A percentile compares a stretch with the other conserved stretches of the same genome.
These are phyloP conservation scores for Arachis stenosperma DNA, from an alignment of 306 rosid species.

Conservation along the genomic window DNA sequence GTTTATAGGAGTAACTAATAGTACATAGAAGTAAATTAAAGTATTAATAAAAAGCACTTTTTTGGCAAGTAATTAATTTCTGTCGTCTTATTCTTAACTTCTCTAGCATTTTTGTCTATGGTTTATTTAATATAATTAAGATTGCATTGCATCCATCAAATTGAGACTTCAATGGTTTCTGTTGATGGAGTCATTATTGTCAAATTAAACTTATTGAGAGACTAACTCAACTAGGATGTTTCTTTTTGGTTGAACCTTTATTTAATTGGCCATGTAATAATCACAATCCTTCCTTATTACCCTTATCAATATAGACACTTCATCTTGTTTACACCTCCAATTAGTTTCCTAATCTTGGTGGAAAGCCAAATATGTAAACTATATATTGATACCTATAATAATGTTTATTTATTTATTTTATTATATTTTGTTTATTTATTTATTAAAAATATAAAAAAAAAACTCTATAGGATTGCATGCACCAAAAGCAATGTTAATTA, in stretches of 20 bases:
- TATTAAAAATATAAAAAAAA: not conserved
- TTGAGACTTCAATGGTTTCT: conserved; percentile 13
- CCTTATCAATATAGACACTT: conserved; percentile 44
- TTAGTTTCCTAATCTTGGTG: conserved; percentile 41
- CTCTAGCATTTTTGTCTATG: not conserved
- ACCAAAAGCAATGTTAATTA: conserved; percentile 41
- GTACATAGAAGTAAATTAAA: not conserved
- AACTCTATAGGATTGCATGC: conserved; percentile 17
- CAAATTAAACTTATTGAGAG: conserved; percentile 44
- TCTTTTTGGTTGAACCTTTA: conserved; percentile 36
- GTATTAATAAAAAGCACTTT: conserved; percentile 35
- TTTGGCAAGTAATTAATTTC: conserved; percentile 17
- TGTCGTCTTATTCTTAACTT: conserved; percentile 25
- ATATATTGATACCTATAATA: not conserved
- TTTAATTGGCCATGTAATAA: conserved; percentile 43
- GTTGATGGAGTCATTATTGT: conserved; percentile 38
- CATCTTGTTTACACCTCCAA: conserved; percentile 43
- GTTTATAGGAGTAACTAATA: not conserved
- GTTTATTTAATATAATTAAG: conserved; percentile 29
- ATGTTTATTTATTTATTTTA: too few relatives aligned
- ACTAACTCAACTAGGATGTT: conserved; percentile 45
- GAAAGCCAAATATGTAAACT: conserved; percentile 28
- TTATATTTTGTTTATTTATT: too few relatives aligned
- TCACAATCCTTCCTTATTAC: not conserved
- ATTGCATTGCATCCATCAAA: conserved; percentile 37